These are phyloP conservation scores for Phytophthora hibernalis DNA, from an alignment of 352 stramenopile species.

Conservation along the genomic window DNA sequence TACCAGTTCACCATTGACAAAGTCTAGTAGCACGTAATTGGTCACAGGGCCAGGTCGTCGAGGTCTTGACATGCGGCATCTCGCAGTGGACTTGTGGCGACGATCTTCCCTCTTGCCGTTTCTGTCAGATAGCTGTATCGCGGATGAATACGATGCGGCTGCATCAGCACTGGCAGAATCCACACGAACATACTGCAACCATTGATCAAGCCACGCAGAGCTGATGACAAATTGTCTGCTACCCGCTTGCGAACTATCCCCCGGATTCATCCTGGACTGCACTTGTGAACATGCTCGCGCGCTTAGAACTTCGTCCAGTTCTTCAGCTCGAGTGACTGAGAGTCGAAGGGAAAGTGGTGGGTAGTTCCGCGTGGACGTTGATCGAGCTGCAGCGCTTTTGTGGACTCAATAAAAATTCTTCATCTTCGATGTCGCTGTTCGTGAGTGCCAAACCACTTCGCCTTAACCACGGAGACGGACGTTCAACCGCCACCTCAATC, in stretches of 20 bases:
- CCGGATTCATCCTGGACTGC: constrained; percentile 8
- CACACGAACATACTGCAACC: constrained; percentile 70
- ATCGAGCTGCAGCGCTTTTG: constrained; percentile 35
- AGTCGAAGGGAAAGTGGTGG: constrained; percentile 36
- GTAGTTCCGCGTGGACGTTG: constrained; percentile 19
- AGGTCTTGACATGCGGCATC: constrained; percentile 21
- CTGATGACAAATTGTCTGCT: constrained; percentile 62
- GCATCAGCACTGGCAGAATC: constrained; percentile 36
- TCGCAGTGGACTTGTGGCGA: constrained; percentile 16
- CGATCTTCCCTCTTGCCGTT: not conserved
- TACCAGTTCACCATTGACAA: constrained; percentile 67
- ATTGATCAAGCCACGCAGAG: constrained; percentile 69
- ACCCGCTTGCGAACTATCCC: constrained; percentile 2
- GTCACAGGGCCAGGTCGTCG: constrained; percentile 59
- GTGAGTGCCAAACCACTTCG: constrained; percentile 30
- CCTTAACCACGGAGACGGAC: constrained; percentile 40
- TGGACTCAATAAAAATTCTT: constrained; percentile 41
- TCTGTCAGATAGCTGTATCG: constrained; percentile 11
- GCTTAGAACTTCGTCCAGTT: constrained; percentile 64
- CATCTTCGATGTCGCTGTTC: constrained; percentile 34
- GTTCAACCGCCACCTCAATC: constrained; percentile 43
- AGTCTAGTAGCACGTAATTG: constrained; percentile 74
- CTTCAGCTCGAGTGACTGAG: constrained; percentile 44
- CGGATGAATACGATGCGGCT: constrained; percentile 3
- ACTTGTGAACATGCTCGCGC: constrained; percentile 47